Evolutionary conservation across 139 green algal genomes (phyloP), one percentile per base, ranked within the genome.

Genomic region (Chara braunii): DNA sequence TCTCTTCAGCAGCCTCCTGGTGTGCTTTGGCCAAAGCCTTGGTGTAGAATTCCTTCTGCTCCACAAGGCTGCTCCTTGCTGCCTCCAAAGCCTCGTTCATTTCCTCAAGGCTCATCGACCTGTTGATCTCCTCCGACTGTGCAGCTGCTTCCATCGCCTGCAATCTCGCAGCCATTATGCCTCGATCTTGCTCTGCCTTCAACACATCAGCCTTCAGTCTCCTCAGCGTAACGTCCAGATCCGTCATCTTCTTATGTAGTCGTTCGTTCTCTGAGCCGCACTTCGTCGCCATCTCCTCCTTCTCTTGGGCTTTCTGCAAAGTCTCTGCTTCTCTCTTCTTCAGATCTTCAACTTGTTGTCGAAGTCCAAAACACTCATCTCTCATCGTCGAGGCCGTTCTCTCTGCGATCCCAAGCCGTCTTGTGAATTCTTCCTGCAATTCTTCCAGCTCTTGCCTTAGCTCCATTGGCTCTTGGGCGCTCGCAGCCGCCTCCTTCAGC

Each of bases 371-470:
- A 30, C 45, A 68, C 48, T 70, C 48, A 23, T 70, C 50, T 24
- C 64, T 68, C 50, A 70, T 68, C 3, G 28, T 44, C 30, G 60
- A 37, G 4, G 60, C 60, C 60, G 45, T 68, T 36, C 64, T 72
- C 36, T 75, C 57, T 28, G 65, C 69, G 26, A 78, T 65, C 9
- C 79, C 85, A 32, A 95, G 70, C 2, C 88, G 70, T 11, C 64
- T 56, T 0, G 80, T 76, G 68, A 95, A 95, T 75, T 95, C 88
- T 55, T 95, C 87, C 43, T 89, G 78, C 0, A 95, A 72, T 30
- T 94, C 88, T 9, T 73, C 31, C 22, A 91, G 66, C 66, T 94
- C 86, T 33, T 80, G 68, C 54, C 87, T 75, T 82, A 74, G 48
- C 43, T 32, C 58, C 4, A 34, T 26, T 3, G 53, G 23, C 52